Conservation (phyloP, 1,284 basidiomycete species). For the Trichosporon faecale region DNA sequence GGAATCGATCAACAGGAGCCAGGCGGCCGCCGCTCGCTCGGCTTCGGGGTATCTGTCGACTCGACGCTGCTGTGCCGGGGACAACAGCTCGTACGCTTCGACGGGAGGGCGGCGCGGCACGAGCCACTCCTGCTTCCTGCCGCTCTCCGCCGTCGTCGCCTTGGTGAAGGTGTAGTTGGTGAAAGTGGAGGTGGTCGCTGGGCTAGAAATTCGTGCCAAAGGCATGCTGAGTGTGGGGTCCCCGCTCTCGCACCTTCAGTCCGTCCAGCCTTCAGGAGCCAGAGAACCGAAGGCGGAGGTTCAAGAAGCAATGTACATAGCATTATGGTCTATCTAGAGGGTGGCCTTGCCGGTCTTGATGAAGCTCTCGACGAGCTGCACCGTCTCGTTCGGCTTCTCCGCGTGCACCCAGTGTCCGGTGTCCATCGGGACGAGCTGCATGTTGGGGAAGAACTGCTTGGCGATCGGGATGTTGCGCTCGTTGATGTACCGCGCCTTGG, state of each 20-base stretch:
- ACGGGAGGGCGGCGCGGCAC: background rate
- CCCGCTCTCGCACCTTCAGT: background rate
- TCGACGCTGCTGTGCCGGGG: background rate
- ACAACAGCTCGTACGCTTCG: background rate
- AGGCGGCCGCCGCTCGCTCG: background rate
- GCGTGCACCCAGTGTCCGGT: constrained; percentile 54
- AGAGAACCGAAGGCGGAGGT: background rate
- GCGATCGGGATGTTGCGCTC: constrained; percentile 55
- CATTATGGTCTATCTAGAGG: background rate
- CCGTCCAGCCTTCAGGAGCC: background rate
- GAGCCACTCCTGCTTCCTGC: background rate
- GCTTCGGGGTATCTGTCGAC: background rate
- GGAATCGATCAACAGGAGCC: background rate
- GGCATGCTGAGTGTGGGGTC: background rate
- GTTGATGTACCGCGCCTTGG: constrained; percentile 57
- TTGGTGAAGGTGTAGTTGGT: background rate
- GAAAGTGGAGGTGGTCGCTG: background rate
- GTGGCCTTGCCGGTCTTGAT: constrained; percentile 23
- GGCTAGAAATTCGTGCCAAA: background rate
- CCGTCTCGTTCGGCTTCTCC: constrained; percentile 46
- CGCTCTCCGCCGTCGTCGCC: background rate
- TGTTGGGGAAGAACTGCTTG: constrained; percentile 56
- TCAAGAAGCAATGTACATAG: background rate
- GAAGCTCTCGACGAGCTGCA: constrained; percentile 43
- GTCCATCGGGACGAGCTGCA: constrained; percentile 47